Base-by-base conservation (phyloP, 208 protist genomes). In the Trypanosoma avium region DNA sequence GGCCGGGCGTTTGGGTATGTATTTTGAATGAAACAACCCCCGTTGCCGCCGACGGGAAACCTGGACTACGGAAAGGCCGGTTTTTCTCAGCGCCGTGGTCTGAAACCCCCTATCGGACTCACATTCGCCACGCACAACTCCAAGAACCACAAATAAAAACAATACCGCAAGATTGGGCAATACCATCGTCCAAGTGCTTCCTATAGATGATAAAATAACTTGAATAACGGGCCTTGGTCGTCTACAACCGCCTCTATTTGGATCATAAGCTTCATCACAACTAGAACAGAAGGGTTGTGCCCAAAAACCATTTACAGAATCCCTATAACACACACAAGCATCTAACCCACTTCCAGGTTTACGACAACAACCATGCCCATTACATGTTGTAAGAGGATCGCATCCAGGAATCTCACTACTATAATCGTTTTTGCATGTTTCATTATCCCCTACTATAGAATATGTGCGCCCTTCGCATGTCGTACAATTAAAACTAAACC, bases 181-280 rank as follows among this genome's bases (percentile, higher is more conserved):
- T 66, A 94, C 82, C 84, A 94, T 91, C 46, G 87, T 88, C 84
- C 83, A 90, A 56, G 87, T 88, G 60, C 30, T 78, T 30, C 73
- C 81, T 62, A 93, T 86, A 17, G 81, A 84, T 19, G 81, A 81
- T 43, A 93, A 54, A 47, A 89, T 56, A 26, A 75, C 46, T 57
- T 84, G 65, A 58, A 85, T 83, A 15, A 40, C 52, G 13, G 79
- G 72, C 2, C 58, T 49, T 22, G n/a, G 29, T 10, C 30, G 35
- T 5, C 32, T 56, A 48, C 81, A 88, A 17, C 54, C 13, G 10
- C 27, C 63, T 32, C 57, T 67, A 54, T 49, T 62, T 21, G 22
- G 3, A 3, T 70, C 55, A 61, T 87, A 88, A 47, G 61, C 67
- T 17, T 32, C 32, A 29, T 67, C 57, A 63, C 81, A 89, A 12